These are phyloP conservation scores for Lactifluus volemus DNA, from an alignment of 768 basidiomycete genomes.

Conservation along the genomic window DNA sequence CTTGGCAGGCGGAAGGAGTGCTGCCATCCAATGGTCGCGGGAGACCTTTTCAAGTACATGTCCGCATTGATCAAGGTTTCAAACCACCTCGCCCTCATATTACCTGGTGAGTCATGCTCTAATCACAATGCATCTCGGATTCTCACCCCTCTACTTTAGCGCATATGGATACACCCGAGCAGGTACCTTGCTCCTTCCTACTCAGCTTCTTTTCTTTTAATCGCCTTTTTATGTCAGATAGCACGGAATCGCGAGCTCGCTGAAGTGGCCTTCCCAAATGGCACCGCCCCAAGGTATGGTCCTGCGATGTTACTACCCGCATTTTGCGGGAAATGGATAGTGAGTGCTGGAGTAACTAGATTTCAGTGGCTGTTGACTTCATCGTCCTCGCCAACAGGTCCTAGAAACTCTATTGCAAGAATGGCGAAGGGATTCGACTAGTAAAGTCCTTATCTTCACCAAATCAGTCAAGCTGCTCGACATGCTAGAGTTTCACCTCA, in stretches of 20 bases:
- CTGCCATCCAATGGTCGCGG: slow-evolving; percentile 36
- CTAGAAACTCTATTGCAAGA: slow-evolving; percentile 56
- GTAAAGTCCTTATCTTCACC: slow-evolving; percentile 91
- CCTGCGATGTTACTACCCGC: slow-evolving; percentile 52
- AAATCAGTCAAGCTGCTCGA: slow-evolving; percentile 86
- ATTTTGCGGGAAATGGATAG: slow-evolving; percentile 82
- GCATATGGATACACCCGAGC: slow-evolving; percentile 58
- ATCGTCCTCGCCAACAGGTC: slow-evolving; percentile 38
- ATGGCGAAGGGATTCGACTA: slow-evolving; percentile 54
- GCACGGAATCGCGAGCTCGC: slow-evolving; percentile 53
- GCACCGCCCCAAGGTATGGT: slow-evolving; percentile 47
- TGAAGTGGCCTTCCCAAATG: slow-evolving; percentile 55
- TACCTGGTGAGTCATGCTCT: slow-evolving; percentile 49
- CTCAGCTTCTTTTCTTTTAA: neutral
- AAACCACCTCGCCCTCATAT: slow-evolving; percentile 80
- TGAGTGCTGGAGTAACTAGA: slow-evolving; percentile 28
- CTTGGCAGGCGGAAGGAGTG: slow-evolving; percentile 49
- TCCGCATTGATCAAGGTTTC: slow-evolving; percentile 79
- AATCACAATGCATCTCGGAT: neutral
- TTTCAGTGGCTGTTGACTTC: neutral
- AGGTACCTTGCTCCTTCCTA: slow-evolving; percentile 32
- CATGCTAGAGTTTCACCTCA: slow-evolving; percentile 73
- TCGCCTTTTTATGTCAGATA: slow-evolving; percentile 24
- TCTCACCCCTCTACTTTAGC: slow-evolving; percentile 32
- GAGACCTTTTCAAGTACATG: slow-evolving; percentile 66